Conservation (phyloP, 1,284 basidiomycete species). For the Phylloboletellus chloephorus region DNA sequence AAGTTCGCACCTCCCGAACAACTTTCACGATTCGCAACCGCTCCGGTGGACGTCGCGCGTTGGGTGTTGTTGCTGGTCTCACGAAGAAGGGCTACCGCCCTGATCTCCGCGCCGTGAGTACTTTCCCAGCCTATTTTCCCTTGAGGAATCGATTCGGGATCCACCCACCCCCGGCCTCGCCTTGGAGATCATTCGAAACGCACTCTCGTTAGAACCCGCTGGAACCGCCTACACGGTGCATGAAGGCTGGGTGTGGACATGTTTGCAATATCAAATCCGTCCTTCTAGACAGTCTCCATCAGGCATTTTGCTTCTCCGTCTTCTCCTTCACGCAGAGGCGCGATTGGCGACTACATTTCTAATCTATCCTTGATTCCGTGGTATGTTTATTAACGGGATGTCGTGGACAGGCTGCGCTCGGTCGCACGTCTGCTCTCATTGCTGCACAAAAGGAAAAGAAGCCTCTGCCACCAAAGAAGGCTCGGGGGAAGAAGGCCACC, state of each 20-base stretch:
- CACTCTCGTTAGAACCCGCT: conserved; percentile 75
- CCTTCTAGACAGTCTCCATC: conserved; percentile 23
- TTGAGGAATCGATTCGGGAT: neutral
- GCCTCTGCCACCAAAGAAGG: conserved; percentile 65
- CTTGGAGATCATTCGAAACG: conserved; percentile 30
- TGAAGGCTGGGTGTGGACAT: conserved; percentile 84
- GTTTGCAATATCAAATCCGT: conserved; percentile 63
- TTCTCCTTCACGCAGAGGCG: conserved; percentile 15
- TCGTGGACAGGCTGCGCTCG: conserved; percentile 62
- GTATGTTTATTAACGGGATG: conserved; percentile 19
- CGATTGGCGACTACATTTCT: conserved; percentile 24
- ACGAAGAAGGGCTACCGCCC: conserved; percentile 77
- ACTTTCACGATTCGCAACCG: conserved; percentile 60
- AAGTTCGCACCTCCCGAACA: conserved; percentile 46
- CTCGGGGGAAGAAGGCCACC: conserved; percentile 65
- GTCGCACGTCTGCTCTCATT: conserved; percentile 73
- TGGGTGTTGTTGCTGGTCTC: conserved; percentile 63
- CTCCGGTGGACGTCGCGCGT: conserved; percentile 70
- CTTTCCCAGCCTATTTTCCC: conserved; percentile 10
- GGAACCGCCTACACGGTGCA: conserved; percentile 52
- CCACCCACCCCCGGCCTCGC: neutral
- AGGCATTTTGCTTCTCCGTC: conserved; percentile 17
- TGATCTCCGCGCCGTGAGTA: conserved; percentile 75
- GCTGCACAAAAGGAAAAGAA: conserved; percentile 71
- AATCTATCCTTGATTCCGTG: conserved; percentile 13